Conservation (phyloP, 163 green algal genomes). For the Chlorella variabilis region DNA sequence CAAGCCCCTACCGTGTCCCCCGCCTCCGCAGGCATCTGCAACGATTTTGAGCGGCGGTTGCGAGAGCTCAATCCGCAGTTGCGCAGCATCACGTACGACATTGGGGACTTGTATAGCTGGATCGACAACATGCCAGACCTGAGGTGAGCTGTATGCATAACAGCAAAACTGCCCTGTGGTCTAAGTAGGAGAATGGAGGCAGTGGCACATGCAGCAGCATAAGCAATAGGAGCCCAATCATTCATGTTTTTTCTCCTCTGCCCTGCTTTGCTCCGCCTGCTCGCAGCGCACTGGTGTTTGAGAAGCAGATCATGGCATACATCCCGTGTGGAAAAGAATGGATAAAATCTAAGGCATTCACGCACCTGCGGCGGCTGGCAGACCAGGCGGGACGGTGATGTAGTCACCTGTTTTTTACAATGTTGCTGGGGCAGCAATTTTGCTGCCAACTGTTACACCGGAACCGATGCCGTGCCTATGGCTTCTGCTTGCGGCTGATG, state of each 20-base stretch:
- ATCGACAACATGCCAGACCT: conserved; percentile 65
- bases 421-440: neutral
- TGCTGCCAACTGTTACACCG: too few relatives aligned
- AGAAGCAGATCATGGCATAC: conserved; percentile 48
- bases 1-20: too few relatives aligned
- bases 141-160: conserved; percentile 6
- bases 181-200: too few relatives aligned
- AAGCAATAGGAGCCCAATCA: too few relatives aligned
- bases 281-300: conserved; percentile 42
- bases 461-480: too few relatives aligned
- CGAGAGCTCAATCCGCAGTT: conserved; percentile 60
- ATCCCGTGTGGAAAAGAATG: conserved; percentile 54
- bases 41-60: conserved; percentile 64
- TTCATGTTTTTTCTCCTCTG: too few relatives aligned
- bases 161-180: too few relatives aligned
- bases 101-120: conserved; percentile 66
- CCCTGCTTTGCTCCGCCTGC: neutral
- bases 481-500: too few relatives aligned
- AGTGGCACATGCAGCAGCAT: too few relatives aligned
- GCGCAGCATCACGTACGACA: conserved; percentile 71
- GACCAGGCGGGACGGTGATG: conserved; percentile 11
- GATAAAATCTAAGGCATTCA: conserved; percentile 55
- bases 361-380: conserved; percentile 44
- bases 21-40: conserved; percentile 59
- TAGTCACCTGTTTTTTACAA: too few relatives aligned